A percentile compares a stretch with the other conserved stretches of the same genome.
Evolutionary conservation across 2,329 filamentous ascomycete genomes (phyloP).

Genomic region (Trichoderma breve): DNA sequence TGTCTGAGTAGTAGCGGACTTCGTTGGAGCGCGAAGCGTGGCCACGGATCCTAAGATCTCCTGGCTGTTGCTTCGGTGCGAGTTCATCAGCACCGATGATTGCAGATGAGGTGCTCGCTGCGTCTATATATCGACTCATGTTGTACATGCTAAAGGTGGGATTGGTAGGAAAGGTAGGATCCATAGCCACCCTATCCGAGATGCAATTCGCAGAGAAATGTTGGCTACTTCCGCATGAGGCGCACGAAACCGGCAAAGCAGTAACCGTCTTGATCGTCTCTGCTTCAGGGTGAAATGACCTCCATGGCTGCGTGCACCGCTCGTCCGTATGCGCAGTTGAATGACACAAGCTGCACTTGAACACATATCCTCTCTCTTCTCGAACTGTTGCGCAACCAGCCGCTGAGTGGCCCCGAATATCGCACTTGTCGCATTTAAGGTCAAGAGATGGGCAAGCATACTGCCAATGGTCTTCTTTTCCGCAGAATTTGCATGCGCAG

Average conservation of each 20-base stretch:
- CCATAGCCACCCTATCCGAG: slow-evolving; percentile 21
- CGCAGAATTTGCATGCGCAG: slow-evolving; percentile 49
- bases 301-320: slow-evolving; percentile 61
- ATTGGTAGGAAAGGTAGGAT: slow-evolving; percentile 25
- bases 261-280: slow-evolving; percentile 47
- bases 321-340: slow-evolving; percentile 56
- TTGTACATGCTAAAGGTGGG: slow-evolving; percentile 55
- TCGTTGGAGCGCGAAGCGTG: slow-evolving; percentile 37
- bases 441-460: slow-evolving; percentile 50
- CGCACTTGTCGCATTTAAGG: slow-evolving; percentile 58
- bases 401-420: slow-evolving; percentile 57
- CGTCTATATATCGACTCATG: slow-evolving; percentile 49
- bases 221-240: slow-evolving; percentile 50
- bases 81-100: slow-evolving; percentile 36
- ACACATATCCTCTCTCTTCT: slow-evolving; percentile 44
- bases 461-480: slow-evolving; percentile 44
- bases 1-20: slow-evolving; percentile 48
- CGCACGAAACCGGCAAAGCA: slow-evolving; percentile 53
- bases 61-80: slow-evolving; percentile 25
- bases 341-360: slow-evolving; percentile 61
- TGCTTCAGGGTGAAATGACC: slow-evolving; percentile 47
- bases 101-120: slow-evolving; percentile 38
- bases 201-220: slow-evolving; percentile 60
- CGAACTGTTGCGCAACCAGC: slow-evolving; percentile 55
- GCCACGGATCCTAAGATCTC: slow-evolving; percentile 35